These are phyloP conservation scores for Melastoma malabathricum DNA, from an alignment of 345 rosid species.

Conservation along the genomic window DNA sequence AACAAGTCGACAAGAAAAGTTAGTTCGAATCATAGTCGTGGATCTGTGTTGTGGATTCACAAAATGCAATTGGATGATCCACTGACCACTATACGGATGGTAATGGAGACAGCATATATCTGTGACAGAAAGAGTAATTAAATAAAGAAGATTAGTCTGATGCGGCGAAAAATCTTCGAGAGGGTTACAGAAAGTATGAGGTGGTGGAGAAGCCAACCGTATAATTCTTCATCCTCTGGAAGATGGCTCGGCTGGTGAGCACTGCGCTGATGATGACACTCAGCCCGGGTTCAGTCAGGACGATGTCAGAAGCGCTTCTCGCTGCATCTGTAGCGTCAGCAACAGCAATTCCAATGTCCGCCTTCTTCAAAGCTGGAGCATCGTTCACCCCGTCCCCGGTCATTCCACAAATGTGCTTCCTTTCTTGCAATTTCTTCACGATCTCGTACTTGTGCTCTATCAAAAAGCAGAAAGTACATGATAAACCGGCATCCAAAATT, in stretches of 20 bases:
- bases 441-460: constrained; percentile 42
- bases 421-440: constrained; percentile 30
- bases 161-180: neutral
- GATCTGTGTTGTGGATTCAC: neutral
- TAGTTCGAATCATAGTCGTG: neutral
- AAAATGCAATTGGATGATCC: neutral
- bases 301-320: constrained; percentile 35
- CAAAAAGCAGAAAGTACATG: neutral
- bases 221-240: constrained; percentile 46
- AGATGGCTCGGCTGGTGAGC: constrained; percentile 38
- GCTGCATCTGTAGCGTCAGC: constrained; percentile 43
- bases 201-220: constrained; percentile 12
- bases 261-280: constrained; percentile 38
- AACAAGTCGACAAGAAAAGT: neutral
- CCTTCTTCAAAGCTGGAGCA: constrained; percentile 43
- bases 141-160: neutral
- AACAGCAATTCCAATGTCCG: constrained; percentile 40
- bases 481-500: neutral
- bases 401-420: constrained; percentile 37
- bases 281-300: constrained; percentile 35
- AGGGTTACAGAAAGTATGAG: too few relatives aligned
- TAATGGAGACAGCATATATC: constrained; percentile 40
- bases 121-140: constrained; percentile 4
- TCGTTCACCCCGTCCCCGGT: constrained; percentile 45
- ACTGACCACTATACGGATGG: constrained; percentile 36